Evolutionary conservation across 495 filamentous ascomycete species (phyloP).

Genomic region (Poronia punctata): DNA sequence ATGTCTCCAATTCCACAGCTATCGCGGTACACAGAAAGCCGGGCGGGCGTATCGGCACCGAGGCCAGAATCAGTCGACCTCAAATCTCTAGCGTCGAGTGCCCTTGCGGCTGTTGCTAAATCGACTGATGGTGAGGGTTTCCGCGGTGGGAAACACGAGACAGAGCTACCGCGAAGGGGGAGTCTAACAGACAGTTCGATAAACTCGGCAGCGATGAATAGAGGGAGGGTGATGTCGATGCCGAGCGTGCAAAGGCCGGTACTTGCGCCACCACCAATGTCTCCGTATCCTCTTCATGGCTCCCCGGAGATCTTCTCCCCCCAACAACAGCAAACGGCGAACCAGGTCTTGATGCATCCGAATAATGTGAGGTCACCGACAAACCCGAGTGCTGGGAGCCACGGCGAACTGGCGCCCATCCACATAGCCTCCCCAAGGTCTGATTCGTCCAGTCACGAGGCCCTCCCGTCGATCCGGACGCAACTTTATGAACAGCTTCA

Average conservation of each 20-base stretch:
- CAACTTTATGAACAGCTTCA: conserved; percentile 31
- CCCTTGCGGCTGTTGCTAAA: conserved; percentile 22
- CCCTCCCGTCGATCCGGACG: conserved; percentile 41
- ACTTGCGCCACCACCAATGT: conserved; percentile 22
- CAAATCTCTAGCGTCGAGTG: conserved; percentile 35
- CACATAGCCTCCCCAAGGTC: conserved; percentile 40
- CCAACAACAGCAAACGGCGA: conserved; percentile 13
- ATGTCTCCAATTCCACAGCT: conserved; percentile 22
- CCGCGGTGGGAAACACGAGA: conserved; percentile 12
- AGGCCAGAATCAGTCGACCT: conserved; percentile 22
- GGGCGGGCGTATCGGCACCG: conserved; percentile 7
- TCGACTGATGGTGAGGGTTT: conserved; percentile 19
- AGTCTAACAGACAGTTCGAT: conserved; percentile 6
- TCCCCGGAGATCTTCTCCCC: conserved; percentile 22
- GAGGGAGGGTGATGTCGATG: conserved; percentile 12
- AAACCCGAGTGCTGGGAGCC: conserved; percentile 20
- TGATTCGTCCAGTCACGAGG: conserved; percentile 31
- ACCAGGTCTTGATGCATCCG: conserved; percentile 24
- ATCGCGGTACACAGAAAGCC: conserved; percentile 10
- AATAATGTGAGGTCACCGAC: conserved; percentile 26
- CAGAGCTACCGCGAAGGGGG: conserved; percentile 14
- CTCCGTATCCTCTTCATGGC: conserved; percentile 18
- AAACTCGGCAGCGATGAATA: conserved; percentile 9
- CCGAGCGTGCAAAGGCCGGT: conserved; percentile 19
- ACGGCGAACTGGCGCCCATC: conserved; percentile 44